Percentiles rank a stretch among this genome's conserved stretches.
phyloP scores from a whole-genome alignment of 73 alveolate genomes.

The Paramecium bursaria region DNA sequence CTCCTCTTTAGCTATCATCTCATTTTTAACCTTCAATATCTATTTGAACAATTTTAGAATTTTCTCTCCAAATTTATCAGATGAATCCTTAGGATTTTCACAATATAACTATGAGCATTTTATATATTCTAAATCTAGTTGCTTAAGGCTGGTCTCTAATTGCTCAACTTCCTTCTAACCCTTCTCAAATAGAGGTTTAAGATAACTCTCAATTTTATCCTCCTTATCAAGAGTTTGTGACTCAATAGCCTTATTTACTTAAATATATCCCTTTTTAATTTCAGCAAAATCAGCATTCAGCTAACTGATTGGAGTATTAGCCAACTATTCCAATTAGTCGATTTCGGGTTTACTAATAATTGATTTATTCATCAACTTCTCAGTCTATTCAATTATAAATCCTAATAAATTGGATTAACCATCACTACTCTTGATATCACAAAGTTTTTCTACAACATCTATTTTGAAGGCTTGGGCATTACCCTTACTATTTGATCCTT shows the following conservation, averaged over 20 bases:
- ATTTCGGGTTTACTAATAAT: background rate
- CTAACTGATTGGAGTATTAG: background rate
- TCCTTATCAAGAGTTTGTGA: constrained; percentile 12
- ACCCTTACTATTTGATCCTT: constrained; percentile 32
- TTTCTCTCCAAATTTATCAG: constrained; percentile 55
- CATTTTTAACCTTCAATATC: constrained; percentile 14
- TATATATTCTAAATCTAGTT: constrained; percentile 1
- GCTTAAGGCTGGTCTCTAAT: background rate
- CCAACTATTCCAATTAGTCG: background rate
- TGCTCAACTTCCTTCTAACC: background rate
- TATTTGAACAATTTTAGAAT: constrained; percentile 15
- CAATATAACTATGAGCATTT: background rate
- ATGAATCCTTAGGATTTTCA: constrained; percentile 36
- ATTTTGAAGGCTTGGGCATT: constrained; percentile 23
- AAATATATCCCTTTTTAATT: constrained; percentile 9
- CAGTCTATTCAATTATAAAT: constrained; percentile 3
- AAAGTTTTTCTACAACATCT: constrained; percentile 36
- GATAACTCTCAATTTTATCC: background rate
- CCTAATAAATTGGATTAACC: background rate
- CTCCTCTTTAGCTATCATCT: constrained; percentile 2
- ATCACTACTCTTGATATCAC: constrained; percentile 32
- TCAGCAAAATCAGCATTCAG: background rate
- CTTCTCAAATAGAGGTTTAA: background rate
- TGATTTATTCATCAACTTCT: background rate
- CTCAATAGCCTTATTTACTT: constrained; percentile 21